phyloP scores from a whole-genome alignment of 805 yeast genomes.

The Kodamaea kakaduensis region DNA sequence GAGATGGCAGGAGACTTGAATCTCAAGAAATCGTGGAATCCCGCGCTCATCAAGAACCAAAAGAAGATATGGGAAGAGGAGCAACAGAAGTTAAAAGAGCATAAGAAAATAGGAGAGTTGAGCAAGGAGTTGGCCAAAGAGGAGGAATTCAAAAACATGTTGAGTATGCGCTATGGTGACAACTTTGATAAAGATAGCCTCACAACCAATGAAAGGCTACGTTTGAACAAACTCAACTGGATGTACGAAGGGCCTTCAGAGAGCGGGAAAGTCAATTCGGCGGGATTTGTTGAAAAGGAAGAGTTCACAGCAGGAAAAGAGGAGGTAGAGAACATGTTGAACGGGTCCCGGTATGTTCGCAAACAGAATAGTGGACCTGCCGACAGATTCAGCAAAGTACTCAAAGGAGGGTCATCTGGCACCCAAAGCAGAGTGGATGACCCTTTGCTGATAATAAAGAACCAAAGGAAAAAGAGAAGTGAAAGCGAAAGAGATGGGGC shows the following conservation, averaged over 20 bases:
- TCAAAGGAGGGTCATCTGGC: constrained; percentile 16
- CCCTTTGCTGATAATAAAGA: constrained; percentile 46
- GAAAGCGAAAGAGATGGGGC: neutral
- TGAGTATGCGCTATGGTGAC: constrained; percentile 42
- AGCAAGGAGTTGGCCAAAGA: constrained; percentile 62
- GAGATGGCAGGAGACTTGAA: constrained; percentile 73
- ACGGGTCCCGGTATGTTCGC: constrained; percentile 32
- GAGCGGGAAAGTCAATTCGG: constrained; percentile 25
- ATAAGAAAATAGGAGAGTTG: constrained; percentile 57
- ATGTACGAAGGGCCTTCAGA: constrained; percentile 67
- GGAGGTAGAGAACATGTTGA: constrained; percentile 48
- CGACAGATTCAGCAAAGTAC: constrained; percentile 12
- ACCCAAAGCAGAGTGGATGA: constrained; percentile 36
- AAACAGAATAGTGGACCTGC: constrained; percentile 3
- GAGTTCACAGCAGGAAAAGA: constrained; percentile 31
- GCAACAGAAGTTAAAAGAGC: constrained; percentile 70
- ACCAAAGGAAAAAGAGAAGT: constrained; percentile 14
- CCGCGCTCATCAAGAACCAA: constrained; percentile 79
- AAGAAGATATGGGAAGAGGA: constrained; percentile 81
- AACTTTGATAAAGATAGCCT: constrained; percentile 26
- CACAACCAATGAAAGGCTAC: constrained; percentile 24
- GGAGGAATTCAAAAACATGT: constrained; percentile 54
- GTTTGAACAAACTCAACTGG: constrained; percentile 65
- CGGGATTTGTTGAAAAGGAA: constrained; percentile 34
- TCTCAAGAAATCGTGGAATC: constrained; percentile 94